Percentiles rank a stretch among this genome's conserved stretches.
phyloP scores from a whole-genome alignment of 2,329 filamentous ascomycete genomes.

The Pestalotiopsis sp. region DNA sequence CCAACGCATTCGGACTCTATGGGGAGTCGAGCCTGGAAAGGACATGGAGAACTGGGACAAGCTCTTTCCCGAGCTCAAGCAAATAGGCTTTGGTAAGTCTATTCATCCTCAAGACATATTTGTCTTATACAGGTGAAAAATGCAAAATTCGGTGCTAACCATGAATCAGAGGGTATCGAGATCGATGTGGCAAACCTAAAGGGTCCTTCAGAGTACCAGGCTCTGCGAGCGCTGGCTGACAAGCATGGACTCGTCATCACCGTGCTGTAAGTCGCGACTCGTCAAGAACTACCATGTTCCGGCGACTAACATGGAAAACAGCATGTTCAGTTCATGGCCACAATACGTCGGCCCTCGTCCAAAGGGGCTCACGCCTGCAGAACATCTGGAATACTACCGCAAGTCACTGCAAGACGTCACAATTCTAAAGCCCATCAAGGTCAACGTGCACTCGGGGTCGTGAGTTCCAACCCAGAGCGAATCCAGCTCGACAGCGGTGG shows the following conservation, averaged over 20 bases:
- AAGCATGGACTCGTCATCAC: not conserved
- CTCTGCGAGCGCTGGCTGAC: not conserved
- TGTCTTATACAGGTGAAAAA: not conserved
- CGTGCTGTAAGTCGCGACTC: not conserved
- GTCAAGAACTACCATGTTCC: not conserved
- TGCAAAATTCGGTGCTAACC: not conserved
- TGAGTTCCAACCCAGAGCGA: not conserved
- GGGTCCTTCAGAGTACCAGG: not conserved
- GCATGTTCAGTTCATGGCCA: constrained; percentile 17
- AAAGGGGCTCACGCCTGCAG: constrained; percentile 2
- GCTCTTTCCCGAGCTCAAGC: constrained; percentile 6
- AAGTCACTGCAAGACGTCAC: constrained; percentile 15
- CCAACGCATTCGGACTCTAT: not conserved
- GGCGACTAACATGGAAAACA: not conserved
- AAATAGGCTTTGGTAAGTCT: constrained; percentile 5
- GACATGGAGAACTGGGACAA: constrained; percentile 3
- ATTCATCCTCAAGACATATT: not conserved
- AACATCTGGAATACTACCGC: constrained; percentile 18
- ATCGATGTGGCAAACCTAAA: not conserved
- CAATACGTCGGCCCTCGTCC: constrained; percentile 15
- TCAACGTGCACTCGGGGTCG: constrained; percentile 21
- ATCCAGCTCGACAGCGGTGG: not conserved
- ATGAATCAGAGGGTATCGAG: constrained; percentile 3
- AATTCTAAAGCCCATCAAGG: constrained; percentile 15
- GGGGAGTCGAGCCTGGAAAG: constrained; percentile 6